Evolutionary conservation across 495 filamentous ascomycete genomes (phyloP), one percentile per base, ranked within the genome.

Genomic region (Opeltia flavorubescens): DNA sequence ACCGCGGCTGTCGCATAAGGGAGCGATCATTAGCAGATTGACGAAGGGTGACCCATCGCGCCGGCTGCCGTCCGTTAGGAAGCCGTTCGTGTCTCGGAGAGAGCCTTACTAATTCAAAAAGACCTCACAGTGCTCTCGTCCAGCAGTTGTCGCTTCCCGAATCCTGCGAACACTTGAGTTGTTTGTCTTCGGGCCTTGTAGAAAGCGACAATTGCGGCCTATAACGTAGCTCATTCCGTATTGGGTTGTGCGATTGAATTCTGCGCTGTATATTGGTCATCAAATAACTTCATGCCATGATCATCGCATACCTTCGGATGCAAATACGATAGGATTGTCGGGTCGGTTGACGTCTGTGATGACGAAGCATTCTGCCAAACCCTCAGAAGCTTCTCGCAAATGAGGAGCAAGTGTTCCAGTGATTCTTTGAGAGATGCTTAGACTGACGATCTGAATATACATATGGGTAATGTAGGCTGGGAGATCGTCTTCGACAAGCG

Each of bases 321-420:
- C 78, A 64, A 87, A 86, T 2, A 88, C 74, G 49, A 89, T 82
- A 1, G 83, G 84, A 59, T 87, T 85, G 55, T 83, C 84, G 3
- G 72, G 68, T 50, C 81, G 66, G 15, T 77, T 78, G 3, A 83
- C 81, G 62, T 89, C 84, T 2, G 81, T 83, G 50, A 88, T 62
- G 57, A 83, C 88, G 52, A 86, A 88, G 0, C 82, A 80, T 53
- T 87, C 82, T 0, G 80, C 81, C 31, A 88, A 53, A 3, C 83
- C 83, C 56, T 87, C 82, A 2, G 79, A 80, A 11, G 79, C 69
- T 58, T 70, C 74, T 43, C 66, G 68, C 38, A 77, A 69, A 67
- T 76, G 62, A 6, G 66, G 59, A 24, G 76, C 67, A 24, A 80
- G 58, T 2, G 72, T 75, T 18, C 74, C 73, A 4, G 74, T 72